Evolutionary conservation across 176 grass and related monocot genomes (phyloP).

Genomic region (Themeda triandra): DNA sequence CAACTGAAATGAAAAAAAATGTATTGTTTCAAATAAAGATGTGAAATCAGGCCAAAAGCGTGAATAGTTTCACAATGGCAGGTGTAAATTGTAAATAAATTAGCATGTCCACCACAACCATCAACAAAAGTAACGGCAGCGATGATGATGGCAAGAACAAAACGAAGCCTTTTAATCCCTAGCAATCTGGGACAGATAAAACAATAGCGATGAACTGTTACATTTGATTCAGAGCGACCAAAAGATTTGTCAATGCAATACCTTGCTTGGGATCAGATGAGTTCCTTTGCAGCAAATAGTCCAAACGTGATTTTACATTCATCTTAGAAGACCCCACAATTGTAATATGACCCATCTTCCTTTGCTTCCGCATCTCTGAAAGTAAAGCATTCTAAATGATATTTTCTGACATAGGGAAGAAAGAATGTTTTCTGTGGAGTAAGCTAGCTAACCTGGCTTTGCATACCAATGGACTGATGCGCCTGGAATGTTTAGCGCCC

Average conservation of each 20-base stretch:
- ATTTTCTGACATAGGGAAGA: conserved; percentile 11
- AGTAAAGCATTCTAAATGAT: conserved; percentile 24
- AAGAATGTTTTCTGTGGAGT: conserved; percentile 22
- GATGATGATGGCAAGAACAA: neutral
- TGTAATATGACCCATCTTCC: conserved; percentile 95
- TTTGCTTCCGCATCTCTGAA: conserved; percentile 78
- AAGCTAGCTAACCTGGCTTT: conserved; percentile 71
- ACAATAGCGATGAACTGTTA: neutral
- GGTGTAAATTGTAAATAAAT: neutral
- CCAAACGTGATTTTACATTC: conserved; percentile 51
- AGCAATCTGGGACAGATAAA: neutral
- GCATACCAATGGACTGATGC: conserved; percentile 89
- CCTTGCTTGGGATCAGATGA: conserved; percentile 6
- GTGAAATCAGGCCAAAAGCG: neutral
- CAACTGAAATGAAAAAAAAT: neutral
- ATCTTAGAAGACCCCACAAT: conserved; percentile 83
- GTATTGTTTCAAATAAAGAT: neutral
- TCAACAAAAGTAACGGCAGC: neutral
- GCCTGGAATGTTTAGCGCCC: conserved; percentile 69
- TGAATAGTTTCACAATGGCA: neutral
- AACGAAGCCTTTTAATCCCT: neutral
- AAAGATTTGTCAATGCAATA: conserved; percentile 4
- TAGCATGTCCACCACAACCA: neutral
- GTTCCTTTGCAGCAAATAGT: conserved; percentile 62
- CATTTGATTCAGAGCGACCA: conserved; percentile 4